Conservation (phyloP, 495 filamentous ascomycete genomes). For the Aspergillus bridgeri region DNA sequence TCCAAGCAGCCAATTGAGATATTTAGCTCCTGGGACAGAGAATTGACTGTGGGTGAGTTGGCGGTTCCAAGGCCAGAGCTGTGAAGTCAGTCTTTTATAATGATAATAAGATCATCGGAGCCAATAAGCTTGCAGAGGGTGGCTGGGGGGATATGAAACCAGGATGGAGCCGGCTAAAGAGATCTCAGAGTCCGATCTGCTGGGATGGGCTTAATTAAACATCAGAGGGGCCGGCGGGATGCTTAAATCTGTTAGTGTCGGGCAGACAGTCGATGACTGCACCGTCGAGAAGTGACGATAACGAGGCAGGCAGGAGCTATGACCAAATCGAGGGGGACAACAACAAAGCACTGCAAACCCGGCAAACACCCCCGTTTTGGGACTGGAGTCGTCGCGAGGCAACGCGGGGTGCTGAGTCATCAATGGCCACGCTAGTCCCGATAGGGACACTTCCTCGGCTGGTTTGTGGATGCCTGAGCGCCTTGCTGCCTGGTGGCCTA, state of each 20-base stretch:
- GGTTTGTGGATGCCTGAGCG: not conserved
- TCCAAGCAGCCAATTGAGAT: constrained; percentile 11
- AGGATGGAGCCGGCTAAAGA: constrained; percentile 12
- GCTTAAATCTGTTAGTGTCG: constrained; percentile 7
- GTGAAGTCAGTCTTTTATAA: constrained; percentile 17
- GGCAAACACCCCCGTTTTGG: constrained; percentile 2
- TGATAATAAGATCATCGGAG: constrained; percentile 10
- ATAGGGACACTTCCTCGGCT: not conserved
- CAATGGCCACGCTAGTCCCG: not conserved
- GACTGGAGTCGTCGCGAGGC: constrained; percentile 1
- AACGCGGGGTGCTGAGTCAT: constrained; percentile 12
- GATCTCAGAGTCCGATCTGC: constrained; percentile 9
- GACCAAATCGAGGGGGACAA: constrained; percentile 1
- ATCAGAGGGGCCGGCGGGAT: not conserved
- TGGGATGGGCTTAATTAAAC: constrained; percentile 1
- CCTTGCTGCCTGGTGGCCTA: not conserved
- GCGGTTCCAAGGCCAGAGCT: constrained; percentile 10
- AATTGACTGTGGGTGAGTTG: constrained; percentile 13
- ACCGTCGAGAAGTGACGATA: not conserved
- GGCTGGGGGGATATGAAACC: constrained; percentile 18
- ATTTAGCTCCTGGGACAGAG: constrained; percentile 11
- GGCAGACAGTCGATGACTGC: not conserved
- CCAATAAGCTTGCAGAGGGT: constrained; percentile 20
- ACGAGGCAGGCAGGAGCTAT: not conserved
- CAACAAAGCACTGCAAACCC: constrained; percentile 6